These are phyloP conservation scores for Exophiala oligosperma DNA, from an alignment of 2,329 filamentous ascomycete genomes.

Conservation along the genomic window DNA sequence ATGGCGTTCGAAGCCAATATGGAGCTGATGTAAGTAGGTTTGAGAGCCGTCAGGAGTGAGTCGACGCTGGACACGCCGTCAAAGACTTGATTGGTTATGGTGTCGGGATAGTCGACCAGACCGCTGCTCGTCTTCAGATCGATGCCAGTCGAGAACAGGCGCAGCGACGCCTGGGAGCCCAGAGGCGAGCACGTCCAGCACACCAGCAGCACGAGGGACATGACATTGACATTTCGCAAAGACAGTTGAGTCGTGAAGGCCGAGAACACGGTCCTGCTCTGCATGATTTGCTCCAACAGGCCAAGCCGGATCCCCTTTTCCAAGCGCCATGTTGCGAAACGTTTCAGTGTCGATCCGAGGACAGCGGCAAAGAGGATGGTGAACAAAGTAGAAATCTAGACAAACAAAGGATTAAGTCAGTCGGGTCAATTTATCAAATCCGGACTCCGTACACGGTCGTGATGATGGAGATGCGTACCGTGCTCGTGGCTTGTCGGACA, in stretches of 20 bases:
- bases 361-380: constrained; percentile 28
- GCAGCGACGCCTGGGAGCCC: constrained; percentile 26
- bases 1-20: constrained; percentile 16
- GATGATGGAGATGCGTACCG: neutral
- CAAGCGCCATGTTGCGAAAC: constrained; percentile 21
- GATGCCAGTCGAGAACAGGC: constrained; percentile 11
- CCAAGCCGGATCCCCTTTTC: constrained; percentile 24
- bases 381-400: constrained; percentile 22
- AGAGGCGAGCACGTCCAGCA: constrained; percentile 26
- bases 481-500: constrained; percentile 13
- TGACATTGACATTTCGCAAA: constrained; percentile 16
- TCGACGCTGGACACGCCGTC: constrained; percentile 9
- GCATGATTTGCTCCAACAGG: constrained; percentile 27
- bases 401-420: neutral
- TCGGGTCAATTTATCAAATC: neutral
- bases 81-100: constrained; percentile 9
- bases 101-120: constrained; percentile 9
- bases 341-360: constrained; percentile 21
- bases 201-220: constrained; percentile 17
- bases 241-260: constrained; percentile 17
- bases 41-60: constrained; percentile 13
- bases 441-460: too few relatives aligned
- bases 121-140: constrained; percentile 9
- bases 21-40: constrained; percentile 23
- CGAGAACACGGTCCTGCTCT: constrained; percentile 24